Evolutionary conservation across 2,329 filamentous ascomycete species (phyloP), one percentile per base, ranked within the genome.

Genomic region (Fusarium metavorans): DNA sequence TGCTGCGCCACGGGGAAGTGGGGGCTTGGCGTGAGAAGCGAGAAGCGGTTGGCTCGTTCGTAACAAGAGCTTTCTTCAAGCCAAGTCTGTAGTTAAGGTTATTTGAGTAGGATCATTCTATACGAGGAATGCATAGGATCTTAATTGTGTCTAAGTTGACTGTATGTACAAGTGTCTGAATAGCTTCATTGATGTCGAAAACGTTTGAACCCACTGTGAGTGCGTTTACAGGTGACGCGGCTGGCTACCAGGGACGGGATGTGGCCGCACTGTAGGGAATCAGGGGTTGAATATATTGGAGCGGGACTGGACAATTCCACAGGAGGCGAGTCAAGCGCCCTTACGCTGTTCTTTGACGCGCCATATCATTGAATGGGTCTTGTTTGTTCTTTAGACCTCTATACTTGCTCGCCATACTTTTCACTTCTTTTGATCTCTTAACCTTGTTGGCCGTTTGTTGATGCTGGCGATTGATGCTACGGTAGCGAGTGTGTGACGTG

Each of bases 1-100:
- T 20, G n/a, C 52, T 59, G 63, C 59, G 69, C 71, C 71, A 72
- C 70, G 64, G 67, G 64, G 64, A 70, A 70, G 58, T 54, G 52
- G 67, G 43, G 56, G 25, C 48, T 27, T 39, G 35, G 35, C 35
- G 16, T 14, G 18, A 37, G 8, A 32, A 25, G n/a, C 20, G 20
- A 23, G 8, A 16, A 8, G 54, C 35, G 35, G 13, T 66, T 61
- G 35, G 48, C 13, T 32, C 48, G 18, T 10, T 30, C 25, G 18
- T 30, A 32, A 37, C 14, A 37, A 37, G 16, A 6, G 35, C 35
- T 8, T 18, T 32, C 16, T 32, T 52, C 48, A 52, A 52, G 27
- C 13, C 50, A 32, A 54, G 27, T 54, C 11, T 54, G 20, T 32
- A 13, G 50, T 20, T 54, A 54, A 54, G 50, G 50, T 54, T 54